Evolutionary conservation across 2,329 filamentous ascomycete genomes (phyloP), one percentile per base, ranked within the genome.

Genomic region (Aspergillus fumigatus): DNA sequence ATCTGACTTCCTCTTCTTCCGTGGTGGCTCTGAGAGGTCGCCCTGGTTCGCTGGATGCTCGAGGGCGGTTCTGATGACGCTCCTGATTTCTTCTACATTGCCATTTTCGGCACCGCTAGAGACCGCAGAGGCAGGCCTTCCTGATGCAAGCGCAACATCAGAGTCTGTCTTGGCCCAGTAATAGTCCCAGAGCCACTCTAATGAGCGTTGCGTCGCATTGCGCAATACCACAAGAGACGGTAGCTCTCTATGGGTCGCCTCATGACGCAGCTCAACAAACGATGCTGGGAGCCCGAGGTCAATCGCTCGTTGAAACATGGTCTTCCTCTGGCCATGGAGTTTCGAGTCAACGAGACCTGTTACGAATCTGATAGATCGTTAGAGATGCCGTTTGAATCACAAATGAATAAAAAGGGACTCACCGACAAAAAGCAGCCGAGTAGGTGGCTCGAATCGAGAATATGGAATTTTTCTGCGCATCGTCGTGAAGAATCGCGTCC

Each of bases 181-280:
- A 72, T 90, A 90, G 53, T 86, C 82, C 90, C 90, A 96, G 52
- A 97, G 86, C 92, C 92, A 97, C 48, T 80, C 79, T 59, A 97
- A 78, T 1, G 88, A 90, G 65, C 88, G 84, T 60, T 80, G 76
- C 1, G 88, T 84, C 1, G 88, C 88, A 38, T 81, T 81, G 52
- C 90, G 84, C 59, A 97, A 78, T 60, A 90, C 86, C 10, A 83
- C 80, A 53, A 96, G 78, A 1, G 87, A 86, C 0, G 92, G 92
- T 55, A 96, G 78, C 69, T 92, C 89, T 72, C 95, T 90, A 72
- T 97, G 92, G 43, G 92, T 95, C 47, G 89, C 90, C 75, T 95
- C 89, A 72, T 97, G 92, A 48, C 92, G 84, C 57, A 95, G 79
- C 77, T 96, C 92, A 53, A 97, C 91, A 73, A 96, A 95, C 0